Conservation (phyloP, 2,329 filamentous ascomycete genomes). For the Diplodia corticola region DNA sequence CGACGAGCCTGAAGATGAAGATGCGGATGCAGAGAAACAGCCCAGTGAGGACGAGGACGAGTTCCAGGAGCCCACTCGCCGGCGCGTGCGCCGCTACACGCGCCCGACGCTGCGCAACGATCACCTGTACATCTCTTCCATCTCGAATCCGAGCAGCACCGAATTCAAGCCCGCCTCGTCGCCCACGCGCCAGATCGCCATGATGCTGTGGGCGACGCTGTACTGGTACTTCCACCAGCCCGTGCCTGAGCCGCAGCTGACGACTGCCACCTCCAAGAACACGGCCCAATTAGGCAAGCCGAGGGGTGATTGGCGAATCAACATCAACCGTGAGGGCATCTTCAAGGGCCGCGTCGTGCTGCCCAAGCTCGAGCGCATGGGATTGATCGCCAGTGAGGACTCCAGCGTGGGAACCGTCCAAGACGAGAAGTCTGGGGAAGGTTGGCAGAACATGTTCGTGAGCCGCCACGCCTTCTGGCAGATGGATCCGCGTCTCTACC, state of each 20-base stretch:
- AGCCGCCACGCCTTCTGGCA: slow-evolving; percentile 87
- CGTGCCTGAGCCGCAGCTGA: slow-evolving; percentile 65
- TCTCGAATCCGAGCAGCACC: slow-evolving; percentile 76
- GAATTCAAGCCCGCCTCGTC: slow-evolving; percentile 80
- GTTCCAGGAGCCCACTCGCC: slow-evolving; percentile 23
- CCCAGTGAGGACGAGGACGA: slow-evolving; percentile 26
- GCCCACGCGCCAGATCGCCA: slow-evolving; percentile 84
- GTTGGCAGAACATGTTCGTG: slow-evolving; percentile 81
- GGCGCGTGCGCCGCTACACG: slow-evolving; percentile 64
- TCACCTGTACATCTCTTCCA: slow-evolving; percentile 86
- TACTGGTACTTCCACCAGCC: slow-evolving; percentile 98
- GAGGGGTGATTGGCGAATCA: slow-evolving; percentile 81
- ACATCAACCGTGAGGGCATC: slow-evolving; percentile 83
- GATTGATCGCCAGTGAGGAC: slow-evolving; percentile 73
- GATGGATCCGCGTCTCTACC: slow-evolving; percentile 78
- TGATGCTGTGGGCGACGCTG: slow-evolving; percentile 93
- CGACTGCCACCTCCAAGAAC: slow-evolving; percentile 61
- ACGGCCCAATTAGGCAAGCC: slow-evolving; percentile 71
- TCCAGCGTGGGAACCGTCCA: slow-evolving; percentile 69
- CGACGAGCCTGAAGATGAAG: slow-evolving; percentile 33
- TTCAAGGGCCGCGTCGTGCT: slow-evolving; percentile 80
- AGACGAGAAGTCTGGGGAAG: slow-evolving; percentile 62
- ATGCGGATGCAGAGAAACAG: slow-evolving; percentile 37
- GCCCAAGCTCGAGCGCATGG: slow-evolving; percentile 92
- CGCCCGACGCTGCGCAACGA: slow-evolving; percentile 76